Conservation (phyloP, 805 yeast genomes). For the Zygotorulaspora chibaensis region DNA sequence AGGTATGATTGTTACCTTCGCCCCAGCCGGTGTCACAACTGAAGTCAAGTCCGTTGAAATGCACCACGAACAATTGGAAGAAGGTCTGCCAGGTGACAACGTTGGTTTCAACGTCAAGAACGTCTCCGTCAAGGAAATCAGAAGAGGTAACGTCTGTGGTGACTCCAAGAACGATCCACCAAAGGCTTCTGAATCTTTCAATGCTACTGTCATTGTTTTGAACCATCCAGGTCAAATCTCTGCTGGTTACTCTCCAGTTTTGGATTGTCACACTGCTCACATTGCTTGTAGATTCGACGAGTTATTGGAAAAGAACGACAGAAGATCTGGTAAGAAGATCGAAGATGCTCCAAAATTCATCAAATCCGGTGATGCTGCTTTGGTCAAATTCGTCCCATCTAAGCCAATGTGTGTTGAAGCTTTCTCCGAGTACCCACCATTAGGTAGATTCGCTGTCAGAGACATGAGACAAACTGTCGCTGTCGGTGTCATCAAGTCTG, state of each 20-base stretch:
- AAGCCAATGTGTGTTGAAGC: constrained; percentile 96
- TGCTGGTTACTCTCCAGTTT: constrained; percentile 87
- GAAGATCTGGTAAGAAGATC: constrained; percentile 86
- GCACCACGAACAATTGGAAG: constrained; percentile 77
- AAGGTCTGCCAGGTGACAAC: constrained; percentile 89
- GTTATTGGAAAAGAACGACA: constrained; percentile 79
- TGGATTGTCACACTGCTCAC: constrained; percentile 92
- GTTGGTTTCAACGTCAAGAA: constrained; percentile 89
- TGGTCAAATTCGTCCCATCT: constrained; percentile 81
- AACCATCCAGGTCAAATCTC: constrained; percentile 91
- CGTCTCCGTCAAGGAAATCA: constrained; percentile 82
- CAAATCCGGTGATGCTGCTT: constrained; percentile 95
- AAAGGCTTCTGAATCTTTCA: constrained; percentile 71
- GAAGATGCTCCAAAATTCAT: constrained; percentile 90
- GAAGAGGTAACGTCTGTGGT: constrained; percentile 92
- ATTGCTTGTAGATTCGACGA: constrained; percentile 84
- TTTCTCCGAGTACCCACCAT: constrained; percentile 91
- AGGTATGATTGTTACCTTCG: constrained; percentile 85
- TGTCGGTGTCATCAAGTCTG: constrained; percentile 97
- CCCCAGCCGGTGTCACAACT: constrained; percentile 88
- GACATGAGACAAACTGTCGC: constrained; percentile 99
- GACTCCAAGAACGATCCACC: constrained; percentile 90
- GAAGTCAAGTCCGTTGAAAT: constrained; percentile 86
- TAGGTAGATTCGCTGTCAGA: constrained; percentile 98
- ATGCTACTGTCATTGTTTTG: constrained; percentile 80